A percentile compares a stretch with the other conserved stretches of the same genome.
These are phyloP conservation scores for Sicyos edulis DNA, from an alignment of 306 rosid species.

Conservation along the genomic window DNA sequence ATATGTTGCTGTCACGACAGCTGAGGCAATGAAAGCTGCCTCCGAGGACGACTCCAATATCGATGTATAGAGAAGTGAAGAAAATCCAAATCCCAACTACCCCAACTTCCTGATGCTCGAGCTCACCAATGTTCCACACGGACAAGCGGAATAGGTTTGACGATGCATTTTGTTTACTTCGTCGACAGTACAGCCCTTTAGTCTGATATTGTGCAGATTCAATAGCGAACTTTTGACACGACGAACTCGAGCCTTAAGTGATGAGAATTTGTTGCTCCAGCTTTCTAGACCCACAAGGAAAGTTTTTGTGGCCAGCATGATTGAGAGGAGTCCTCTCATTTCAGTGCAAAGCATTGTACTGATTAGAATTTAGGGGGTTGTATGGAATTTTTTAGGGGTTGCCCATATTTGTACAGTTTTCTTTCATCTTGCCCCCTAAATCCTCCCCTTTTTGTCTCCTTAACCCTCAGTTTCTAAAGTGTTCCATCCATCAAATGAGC, in stretches of 20 bases:
- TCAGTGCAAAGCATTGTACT: conserved; percentile 13
- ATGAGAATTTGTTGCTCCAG: conserved; percentile 15
- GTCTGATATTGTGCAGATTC: conserved; percentile 20
- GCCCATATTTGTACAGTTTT: conserved; percentile 54
- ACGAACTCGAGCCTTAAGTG: background rate
- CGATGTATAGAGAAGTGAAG: conserved; percentile 28
- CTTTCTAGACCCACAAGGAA: conserved; percentile 9
- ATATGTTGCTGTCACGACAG: conserved; percentile 74
- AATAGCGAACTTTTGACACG: conserved; percentile 29
- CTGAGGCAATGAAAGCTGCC: conserved; percentile 69
- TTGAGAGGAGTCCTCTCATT: conserved; percentile 9
- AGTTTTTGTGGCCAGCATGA: background rate
- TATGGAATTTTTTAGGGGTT: conserved; percentile 24
- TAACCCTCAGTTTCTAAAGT: conserved; percentile 31
- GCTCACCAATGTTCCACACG: background rate
- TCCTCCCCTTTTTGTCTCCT: too few relatives aligned
- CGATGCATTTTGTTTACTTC: conserved; percentile 31
- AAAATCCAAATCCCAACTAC: background rate
- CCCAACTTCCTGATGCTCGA: conserved; percentile 17
- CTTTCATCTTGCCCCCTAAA: background rate
- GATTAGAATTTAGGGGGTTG: background rate
- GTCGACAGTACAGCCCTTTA: conserved; percentile 26
- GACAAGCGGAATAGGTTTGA: conserved; percentile 16
- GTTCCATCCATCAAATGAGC: conserved; percentile 40
- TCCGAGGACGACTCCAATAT: conserved; percentile 36